Base-by-base conservation (phyloP, 1,284 basidiomycete genomes). In the Pseudozyma sp. region DNA sequence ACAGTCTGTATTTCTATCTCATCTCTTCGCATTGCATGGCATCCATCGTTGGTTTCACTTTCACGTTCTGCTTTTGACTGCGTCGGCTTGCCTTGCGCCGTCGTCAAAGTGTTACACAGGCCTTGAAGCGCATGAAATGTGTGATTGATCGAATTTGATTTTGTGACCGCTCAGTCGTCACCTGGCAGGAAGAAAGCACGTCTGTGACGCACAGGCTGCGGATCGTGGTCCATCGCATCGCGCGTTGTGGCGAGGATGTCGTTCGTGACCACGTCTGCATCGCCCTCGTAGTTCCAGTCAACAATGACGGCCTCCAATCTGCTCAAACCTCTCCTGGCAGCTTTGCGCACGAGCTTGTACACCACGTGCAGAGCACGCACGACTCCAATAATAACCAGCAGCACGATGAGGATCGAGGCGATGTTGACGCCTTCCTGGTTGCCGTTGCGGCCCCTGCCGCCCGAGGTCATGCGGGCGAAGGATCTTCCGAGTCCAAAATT, bases 401-500 rank as follows among this genome's bases (percentile, higher is more conserved):
- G 44, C 13, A 79, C 59, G 19, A 79, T 58, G 29, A 79, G 50
- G 46, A 77, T 64, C 6, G 64, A 69, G 16, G 67, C 75, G 11
- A 77, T 52, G 44, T 68, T 65, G 34, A 47, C 69, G 10, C 69
- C 74, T n/a, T 77, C 74, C 31, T 58, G 59, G n/a, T 58, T 59
- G 14, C 50, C 60, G 54, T 59, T 67, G 37, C 62, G 48, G 1
- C 66, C 54, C 45, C 73, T 29, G 4, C 61, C 58, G 33, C 52
- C 43, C 5, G 64, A 59, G 1, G 77, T 73, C 58, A 76, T 63
- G 52, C 77, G 66, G 6, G 74, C 74, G 24, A 79, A 79, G 3
- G 63, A 67, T 7, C 77, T 64, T 7, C 77, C 77, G 1, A 79
- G 60, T 6, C 77, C 77, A 37, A 74, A 71, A 44, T 77, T 78